A percentile compares a stretch with the other conserved stretches of the same genome.
phyloP scores from a whole-genome alignment of 345 rosid species.

The Euclidium syriacum region DNA sequence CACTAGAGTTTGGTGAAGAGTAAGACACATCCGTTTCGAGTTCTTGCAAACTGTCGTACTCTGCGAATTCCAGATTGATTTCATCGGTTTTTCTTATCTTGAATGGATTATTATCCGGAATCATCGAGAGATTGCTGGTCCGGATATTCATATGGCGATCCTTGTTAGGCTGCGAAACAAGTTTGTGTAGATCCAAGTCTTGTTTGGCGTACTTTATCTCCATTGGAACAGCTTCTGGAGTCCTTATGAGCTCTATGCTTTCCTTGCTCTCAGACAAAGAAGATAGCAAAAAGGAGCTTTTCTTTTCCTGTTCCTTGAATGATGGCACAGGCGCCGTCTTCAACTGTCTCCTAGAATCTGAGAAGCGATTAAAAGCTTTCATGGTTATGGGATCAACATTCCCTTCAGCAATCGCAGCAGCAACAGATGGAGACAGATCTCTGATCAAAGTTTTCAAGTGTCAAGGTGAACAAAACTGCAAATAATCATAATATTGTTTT shows the following conservation, averaged over 20 bases:
- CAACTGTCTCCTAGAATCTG: conserved; percentile 19
- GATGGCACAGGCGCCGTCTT: conserved; percentile 8
- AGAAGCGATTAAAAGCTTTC: conserved; percentile 55
- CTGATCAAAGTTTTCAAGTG: conserved; percentile 35
- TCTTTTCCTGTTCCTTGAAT: conserved; percentile 26
- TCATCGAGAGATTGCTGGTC: conserved; percentile 23
- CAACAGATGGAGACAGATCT: conserved; percentile 65
- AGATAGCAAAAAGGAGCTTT: conserved; percentile 27
- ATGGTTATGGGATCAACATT: conserved; percentile 55
- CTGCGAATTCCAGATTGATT: conserved; percentile 8
- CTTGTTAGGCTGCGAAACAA: conserved; percentile 32
- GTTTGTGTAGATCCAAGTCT: conserved; percentile 45
- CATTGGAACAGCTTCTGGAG: conserved; percentile 21
- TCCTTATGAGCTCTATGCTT: conserved; percentile 26
- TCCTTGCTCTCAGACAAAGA: conserved; percentile 28
- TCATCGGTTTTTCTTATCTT: conserved; percentile 40
- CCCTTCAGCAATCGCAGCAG: conserved; percentile 74
- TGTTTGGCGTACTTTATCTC: conserved; percentile 38
- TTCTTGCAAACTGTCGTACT: background rate
- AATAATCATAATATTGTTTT: background rate
- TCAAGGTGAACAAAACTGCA: conserved; percentile 23
- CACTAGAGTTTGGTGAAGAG: background rate
- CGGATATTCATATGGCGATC: background rate
- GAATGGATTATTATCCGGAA: conserved; percentile 62
- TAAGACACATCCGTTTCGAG: conserved; percentile 8